Conservation (phyloP, 2,329 filamentous ascomycete genomes). For the Neurospora sp. region DNA sequence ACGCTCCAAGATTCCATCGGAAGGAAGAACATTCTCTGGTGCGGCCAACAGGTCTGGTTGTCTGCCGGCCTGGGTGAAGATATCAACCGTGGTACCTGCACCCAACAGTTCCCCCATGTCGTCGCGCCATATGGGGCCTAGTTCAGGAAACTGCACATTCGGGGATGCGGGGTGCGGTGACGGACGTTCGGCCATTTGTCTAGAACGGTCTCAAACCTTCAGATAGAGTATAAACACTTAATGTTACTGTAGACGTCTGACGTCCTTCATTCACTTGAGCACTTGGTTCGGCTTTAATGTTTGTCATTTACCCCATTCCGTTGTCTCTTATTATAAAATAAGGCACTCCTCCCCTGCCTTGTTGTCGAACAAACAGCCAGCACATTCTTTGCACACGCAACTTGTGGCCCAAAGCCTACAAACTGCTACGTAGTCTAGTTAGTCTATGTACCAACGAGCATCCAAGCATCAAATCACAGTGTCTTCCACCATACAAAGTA, state of each 20-base stretch:
- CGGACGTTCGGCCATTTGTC: neutral
- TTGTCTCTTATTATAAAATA: neutral
- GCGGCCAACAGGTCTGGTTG: slow-evolving; percentile 8
- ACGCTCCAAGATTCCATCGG: neutral
- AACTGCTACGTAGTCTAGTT: neutral
- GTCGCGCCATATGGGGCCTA: neutral
- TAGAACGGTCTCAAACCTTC: neutral
- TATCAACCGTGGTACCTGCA: neutral
- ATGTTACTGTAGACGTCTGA: neutral
- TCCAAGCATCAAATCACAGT: neutral
- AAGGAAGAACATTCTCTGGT: slow-evolving; percentile 7
- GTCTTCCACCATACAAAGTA: neutral
- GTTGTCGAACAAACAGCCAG: neutral
- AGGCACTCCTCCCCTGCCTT: neutral
- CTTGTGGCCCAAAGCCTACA: neutral
- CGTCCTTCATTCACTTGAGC: neutral
- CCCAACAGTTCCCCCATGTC: neutral
- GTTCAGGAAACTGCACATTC: neutral
- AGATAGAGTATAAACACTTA: neutral
- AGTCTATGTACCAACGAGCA: neutral
- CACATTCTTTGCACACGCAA: neutral
- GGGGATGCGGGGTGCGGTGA: neutral
- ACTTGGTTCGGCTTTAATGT: neutral
- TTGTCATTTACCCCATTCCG: neutral
- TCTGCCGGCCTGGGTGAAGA: slow-evolving; percentile 4